Conservation (phyloP, 179 eudicot genomes). For the Heliamphora pulchella region DNA sequence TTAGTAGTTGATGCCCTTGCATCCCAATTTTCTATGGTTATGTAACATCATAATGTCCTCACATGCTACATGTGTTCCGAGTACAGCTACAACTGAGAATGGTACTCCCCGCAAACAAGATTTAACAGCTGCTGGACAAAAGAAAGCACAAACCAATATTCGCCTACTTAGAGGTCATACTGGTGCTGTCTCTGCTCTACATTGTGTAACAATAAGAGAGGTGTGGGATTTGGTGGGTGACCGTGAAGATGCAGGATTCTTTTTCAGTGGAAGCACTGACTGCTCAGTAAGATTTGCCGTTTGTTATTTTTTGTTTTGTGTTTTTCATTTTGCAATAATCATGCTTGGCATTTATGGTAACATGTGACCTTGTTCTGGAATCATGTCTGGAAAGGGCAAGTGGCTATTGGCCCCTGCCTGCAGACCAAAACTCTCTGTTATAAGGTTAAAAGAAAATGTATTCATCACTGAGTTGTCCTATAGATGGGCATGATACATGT, state of each 20-base stretch:
- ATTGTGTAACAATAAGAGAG: conserved; percentile 84
- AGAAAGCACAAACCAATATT: conserved; percentile 61
- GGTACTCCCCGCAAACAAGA: conserved; percentile 59
- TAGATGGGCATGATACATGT: too few relatives aligned
- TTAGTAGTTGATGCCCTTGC: not conserved
- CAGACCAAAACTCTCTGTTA: too few relatives aligned
- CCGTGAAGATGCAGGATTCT: conserved; percentile 96
- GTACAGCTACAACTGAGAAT: conserved; percentile 48
- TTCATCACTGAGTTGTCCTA: not conserved
- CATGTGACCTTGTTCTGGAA: not conserved
- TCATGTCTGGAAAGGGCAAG: not conserved
- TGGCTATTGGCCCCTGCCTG: not conserved
- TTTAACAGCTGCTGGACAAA: conserved; percentile 51
- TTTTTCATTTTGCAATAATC: not conserved
- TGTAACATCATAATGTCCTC: not conserved
- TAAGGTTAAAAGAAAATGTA: not conserved
- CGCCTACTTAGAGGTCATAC: conserved; percentile 77
- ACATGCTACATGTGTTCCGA: conserved; percentile 14
- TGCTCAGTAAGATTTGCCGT: conserved; percentile 44
- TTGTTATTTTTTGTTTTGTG: not conserved
- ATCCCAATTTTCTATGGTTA: not conserved
- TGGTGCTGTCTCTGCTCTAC: conserved; percentile 81
- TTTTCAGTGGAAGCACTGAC: conserved; percentile 91
- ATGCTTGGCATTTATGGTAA: not conserved
- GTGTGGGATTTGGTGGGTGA: conserved; percentile 93